These are phyloP conservation scores for Ochromonas danica DNA, from an alignment of 108 stramenopile genomes.

Conservation along the genomic window DNA sequence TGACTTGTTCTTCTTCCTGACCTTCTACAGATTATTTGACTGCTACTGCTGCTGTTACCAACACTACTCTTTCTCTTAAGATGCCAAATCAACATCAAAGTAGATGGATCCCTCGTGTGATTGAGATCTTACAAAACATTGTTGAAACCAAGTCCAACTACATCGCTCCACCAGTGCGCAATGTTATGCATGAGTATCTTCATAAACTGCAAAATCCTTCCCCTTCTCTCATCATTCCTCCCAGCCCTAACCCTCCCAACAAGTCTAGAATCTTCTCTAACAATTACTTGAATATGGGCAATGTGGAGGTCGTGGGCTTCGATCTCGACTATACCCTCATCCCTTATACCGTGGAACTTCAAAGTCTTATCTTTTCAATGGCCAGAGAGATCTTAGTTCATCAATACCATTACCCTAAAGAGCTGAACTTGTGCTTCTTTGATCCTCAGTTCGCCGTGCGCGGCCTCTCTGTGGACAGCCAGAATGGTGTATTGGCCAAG, in stretches of 20 bases:
- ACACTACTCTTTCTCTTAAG: constrained; percentile 16
- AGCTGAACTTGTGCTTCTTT: constrained; percentile 69
- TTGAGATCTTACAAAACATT: constrained; percentile 17
- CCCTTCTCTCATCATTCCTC: constrained; percentile 14
- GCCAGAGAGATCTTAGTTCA: constrained; percentile 76
- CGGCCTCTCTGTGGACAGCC: constrained; percentile 88
- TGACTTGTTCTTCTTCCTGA: constrained; percentile 15
- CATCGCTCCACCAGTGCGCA: constrained; percentile 12
- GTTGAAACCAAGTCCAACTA: constrained; percentile 15
- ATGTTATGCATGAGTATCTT: constrained; percentile 17
- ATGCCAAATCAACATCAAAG: constrained; percentile 16
- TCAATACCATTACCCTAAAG: constrained; percentile 75
- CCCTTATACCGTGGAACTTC: constrained; percentile 75
- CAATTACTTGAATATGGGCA: constrained; percentile 80
- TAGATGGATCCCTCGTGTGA: constrained; percentile 14
- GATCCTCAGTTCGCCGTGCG: constrained; percentile 79
- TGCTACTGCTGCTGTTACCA: constrained; percentile 14
- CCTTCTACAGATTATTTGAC: constrained; percentile 16
- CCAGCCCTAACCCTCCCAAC: not conserved
- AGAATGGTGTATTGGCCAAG: constrained; percentile 89
- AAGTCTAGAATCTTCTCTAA: constrained; percentile 77
- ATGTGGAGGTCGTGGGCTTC: constrained; percentile 85
- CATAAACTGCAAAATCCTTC: constrained; percentile 16
- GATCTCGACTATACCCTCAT: constrained; percentile 95
- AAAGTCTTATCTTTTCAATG: constrained; percentile 85